Evolutionary conservation across 2,329 filamentous ascomycete genomes (phyloP).

Genomic region (Tolypocladium ovalisporum): DNA sequence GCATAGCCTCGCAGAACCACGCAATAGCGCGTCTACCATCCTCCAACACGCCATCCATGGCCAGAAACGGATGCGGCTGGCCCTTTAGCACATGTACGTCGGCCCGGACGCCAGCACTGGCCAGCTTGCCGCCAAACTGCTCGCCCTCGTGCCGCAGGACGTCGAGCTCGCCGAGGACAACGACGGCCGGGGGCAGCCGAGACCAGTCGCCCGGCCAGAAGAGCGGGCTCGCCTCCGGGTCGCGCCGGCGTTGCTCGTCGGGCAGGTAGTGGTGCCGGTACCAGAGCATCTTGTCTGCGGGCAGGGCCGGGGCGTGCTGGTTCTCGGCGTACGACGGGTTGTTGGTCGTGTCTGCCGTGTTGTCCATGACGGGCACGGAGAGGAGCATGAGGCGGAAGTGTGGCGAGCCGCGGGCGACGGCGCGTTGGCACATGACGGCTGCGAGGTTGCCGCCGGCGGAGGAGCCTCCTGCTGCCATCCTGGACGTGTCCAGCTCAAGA

Average conservation of each 20-base stretch:
- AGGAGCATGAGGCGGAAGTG: constrained; percentile 34
- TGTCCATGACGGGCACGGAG: constrained; percentile 47
- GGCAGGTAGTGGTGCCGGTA: constrained; percentile 48
- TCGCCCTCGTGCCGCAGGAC: constrained; percentile 44
- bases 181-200: constrained; percentile 35
- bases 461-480: constrained; percentile 35
- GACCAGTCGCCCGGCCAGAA: constrained; percentile 39
- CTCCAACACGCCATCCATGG: constrained; percentile 43
- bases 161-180: constrained; percentile 45
- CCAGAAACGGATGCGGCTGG: constrained; percentile 47
- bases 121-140: constrained; percentile 36
- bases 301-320: constrained; percentile 38
- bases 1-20: constrained; percentile 19
- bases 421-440: constrained; percentile 35
- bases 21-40: constrained; percentile 40
- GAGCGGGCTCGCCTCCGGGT: constrained; percentile 43
- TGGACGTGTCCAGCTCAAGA: constrained; percentile 22
- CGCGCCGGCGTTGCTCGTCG: constrained; percentile 27
- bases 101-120: constrained; percentile 31
- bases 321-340: constrained; percentile 38
- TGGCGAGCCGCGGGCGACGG: constrained; percentile 22
- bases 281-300: constrained; percentile 49
- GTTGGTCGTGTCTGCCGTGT: constrained; percentile 30
- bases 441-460: constrained; percentile 8
- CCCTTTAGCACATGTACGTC: constrained; percentile 40